Evolutionary conservation across 2,329 filamentous ascomycete genomes (phyloP), one percentile per base, ranked within the genome.

Genomic region (Xylaria sp.): DNA sequence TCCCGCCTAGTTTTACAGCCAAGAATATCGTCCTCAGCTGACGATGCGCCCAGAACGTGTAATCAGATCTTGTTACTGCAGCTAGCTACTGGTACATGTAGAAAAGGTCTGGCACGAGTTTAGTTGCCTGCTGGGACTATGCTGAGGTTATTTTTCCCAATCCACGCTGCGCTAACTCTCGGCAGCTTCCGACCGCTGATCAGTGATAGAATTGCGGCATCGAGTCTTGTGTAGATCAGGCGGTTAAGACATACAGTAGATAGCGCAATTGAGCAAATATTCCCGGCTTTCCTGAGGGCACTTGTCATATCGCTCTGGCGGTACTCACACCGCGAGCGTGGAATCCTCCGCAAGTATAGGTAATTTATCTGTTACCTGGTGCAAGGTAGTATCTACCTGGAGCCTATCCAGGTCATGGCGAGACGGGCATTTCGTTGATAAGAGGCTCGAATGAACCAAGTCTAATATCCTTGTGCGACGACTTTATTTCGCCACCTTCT

Each of bases 141-240:
- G 3, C 28, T 60, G 25, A 56, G 20, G 23, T 51, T 13, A 6
- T 46, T 23, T 41, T 65, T 50, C 34, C 50, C 51, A 65, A 54
- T 52, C 31, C 51, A 39, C 12, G 46, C 15, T 13, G 41, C n/a
- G 48, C 44, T 58, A 48, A 31, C 25, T 39, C 44, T 61, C 64
- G 64, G 64, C 56, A 67, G 50, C 25, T 67, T 56, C 67, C 67
- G 67, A 64, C 64, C 46, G 59, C 56, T 28, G 44, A 56, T 57
- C 48, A 57, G 37, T 46, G 54, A 69, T 18, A 37, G 52, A n/a
- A 46, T 46, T 58, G 3, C 23, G 3, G 23, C 3, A 46, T 13
- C 13, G 55, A 58, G 23, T 28, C 12, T 25, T 12, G 9, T 18
- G 18, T 34, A 31, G 52, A 37, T 28, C 34, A n/a, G 18, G n/a